phyloP scores from a whole-genome alignment of 768 basidiomycete genomes.

The Hypholoma sublateritium region DNA sequence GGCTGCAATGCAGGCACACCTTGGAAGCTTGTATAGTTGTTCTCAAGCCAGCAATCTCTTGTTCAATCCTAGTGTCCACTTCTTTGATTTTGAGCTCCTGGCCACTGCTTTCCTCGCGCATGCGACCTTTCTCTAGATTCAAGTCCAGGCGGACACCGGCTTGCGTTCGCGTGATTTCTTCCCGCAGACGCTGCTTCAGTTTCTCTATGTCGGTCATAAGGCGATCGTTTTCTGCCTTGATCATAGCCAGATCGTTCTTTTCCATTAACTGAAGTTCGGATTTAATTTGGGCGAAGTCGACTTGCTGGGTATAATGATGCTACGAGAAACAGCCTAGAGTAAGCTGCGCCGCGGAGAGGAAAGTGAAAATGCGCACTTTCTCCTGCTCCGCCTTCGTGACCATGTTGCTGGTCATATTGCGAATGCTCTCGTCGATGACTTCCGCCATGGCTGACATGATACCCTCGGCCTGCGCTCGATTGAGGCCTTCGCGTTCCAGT shows the following conservation, averaged over 20 bases:
- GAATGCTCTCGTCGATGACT: conserved; percentile 95
- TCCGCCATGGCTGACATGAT: conserved; percentile 97
- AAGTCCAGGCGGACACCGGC: conserved; percentile 92
- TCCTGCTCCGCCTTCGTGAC: conserved; percentile 96
- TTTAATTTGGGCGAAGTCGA: conserved; percentile 96
- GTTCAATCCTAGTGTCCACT: conserved; percentile 95
- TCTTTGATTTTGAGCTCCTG: conserved; percentile 97
- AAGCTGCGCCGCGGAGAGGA: not conserved
- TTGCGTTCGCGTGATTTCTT: conserved; percentile 90
- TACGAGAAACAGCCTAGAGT: conserved; percentile 23
- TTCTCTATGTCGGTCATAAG: conserved; percentile 89
- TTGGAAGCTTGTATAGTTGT: conserved; percentile 87
- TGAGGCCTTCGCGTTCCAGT: conserved; percentile 85
- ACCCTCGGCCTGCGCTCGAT: conserved; percentile 90
- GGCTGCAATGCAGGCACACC: conserved; percentile 35
- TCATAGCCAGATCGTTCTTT: conserved; percentile 93
- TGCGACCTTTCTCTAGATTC: conserved; percentile 94
- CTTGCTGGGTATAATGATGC: conserved; percentile 94
- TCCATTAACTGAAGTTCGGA: conserved; percentile 95
- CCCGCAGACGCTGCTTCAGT: conserved; percentile 88
- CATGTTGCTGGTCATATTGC: conserved; percentile 95
- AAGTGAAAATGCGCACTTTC: conserved; percentile 56
- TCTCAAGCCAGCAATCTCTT: conserved; percentile 85
- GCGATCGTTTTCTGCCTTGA: conserved; percentile 97
- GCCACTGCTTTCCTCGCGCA: conserved; percentile 88